Conservation (phyloP, 176 grass and related monocot genomes). For the Secale cereale region DNA sequence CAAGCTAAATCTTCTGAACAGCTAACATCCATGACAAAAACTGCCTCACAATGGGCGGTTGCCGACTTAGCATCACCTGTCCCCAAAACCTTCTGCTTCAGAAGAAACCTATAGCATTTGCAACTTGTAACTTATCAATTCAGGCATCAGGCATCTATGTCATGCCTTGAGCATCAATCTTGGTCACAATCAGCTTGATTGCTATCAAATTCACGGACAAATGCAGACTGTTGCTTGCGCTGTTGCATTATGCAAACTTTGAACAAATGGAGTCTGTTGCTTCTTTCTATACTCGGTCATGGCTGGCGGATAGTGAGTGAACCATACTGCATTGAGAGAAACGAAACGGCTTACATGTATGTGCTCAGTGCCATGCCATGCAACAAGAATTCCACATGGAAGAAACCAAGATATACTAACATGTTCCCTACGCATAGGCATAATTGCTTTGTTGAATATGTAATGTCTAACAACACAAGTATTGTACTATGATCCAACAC, state of each 20-base stretch:
- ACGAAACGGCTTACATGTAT: neutral
- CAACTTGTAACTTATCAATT: neutral
- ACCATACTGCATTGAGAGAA: neutral
- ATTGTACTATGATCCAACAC: neutral
- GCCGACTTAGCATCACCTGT: neutral
- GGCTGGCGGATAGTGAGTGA: neutral
- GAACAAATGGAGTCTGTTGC: neutral
- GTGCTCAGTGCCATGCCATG: neutral
- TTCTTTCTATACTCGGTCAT: conserved; percentile 6
- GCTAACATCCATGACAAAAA: neutral
- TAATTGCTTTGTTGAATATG: neutral
- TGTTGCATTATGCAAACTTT: neutral
- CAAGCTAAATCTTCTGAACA: neutral
- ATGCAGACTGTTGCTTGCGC: neutral
- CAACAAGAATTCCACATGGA: neutral
- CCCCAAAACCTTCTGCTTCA: neutral
- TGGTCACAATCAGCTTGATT: conserved; percentile 4
- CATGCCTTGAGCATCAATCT: neutral
- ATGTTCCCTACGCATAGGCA: neutral
- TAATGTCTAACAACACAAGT: neutral
- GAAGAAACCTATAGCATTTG: neutral
- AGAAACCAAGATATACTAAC: neutral
- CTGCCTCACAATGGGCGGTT: too few species aligned
- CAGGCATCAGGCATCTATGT: neutral
- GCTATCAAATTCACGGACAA: neutral